A percentile compares a stretch with the other conserved stretches of the same genome.
These are phyloP conservation scores for Hapsidospora chrysogenum DNA, from an alignment of 495 filamentous ascomycete species.

Conservation along the genomic window DNA sequence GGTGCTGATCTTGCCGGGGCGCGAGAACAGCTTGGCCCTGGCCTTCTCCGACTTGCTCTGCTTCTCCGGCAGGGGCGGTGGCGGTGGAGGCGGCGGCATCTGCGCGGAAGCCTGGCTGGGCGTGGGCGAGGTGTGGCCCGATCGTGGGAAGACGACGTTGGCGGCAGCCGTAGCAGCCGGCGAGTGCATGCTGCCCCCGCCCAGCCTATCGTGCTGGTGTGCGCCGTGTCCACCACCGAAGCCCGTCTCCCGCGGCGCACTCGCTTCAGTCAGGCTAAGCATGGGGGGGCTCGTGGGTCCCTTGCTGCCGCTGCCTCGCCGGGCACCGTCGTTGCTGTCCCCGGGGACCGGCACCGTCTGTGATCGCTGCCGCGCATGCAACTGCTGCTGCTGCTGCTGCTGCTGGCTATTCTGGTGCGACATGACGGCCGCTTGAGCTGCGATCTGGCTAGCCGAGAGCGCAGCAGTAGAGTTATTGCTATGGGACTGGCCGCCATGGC, in stretches of 20 bases:
- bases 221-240: conserved; percentile 15
- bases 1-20: conserved; percentile 68
- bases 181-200: conserved; percentile 16
- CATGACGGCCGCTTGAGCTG: conserved; percentile 73
- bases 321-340: conserved; percentile 13
- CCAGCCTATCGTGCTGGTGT: conserved; percentile 2
- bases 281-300: conserved; percentile 38
- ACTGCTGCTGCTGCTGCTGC: conserved; percentile 40
- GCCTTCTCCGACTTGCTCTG: conserved; percentile 61
- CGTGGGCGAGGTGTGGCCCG: conserved; percentile 32
- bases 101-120: conserved; percentile 15
- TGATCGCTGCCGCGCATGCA: conserved; percentile 53
- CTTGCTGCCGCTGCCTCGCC: conserved; percentile 24
- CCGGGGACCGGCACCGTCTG: conserved; percentile 34
- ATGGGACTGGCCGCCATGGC: conserved; percentile 7
- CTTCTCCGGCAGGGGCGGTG: conserved; percentile 38
- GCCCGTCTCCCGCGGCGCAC: conserved; percentile 33
- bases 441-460: conserved; percentile 63
- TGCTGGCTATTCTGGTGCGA: conserved; percentile 30
- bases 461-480: conserved; percentile 24
- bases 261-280: conserved; percentile 36
- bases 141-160: conserved; percentile 68
- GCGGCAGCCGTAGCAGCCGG: conserved; percentile 68
- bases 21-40: conserved; percentile 84
- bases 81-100: conserved; percentile 11